Base-by-base conservation (phyloP, 148 eudicot genomes). In the Spergularia bocconei region DNA sequence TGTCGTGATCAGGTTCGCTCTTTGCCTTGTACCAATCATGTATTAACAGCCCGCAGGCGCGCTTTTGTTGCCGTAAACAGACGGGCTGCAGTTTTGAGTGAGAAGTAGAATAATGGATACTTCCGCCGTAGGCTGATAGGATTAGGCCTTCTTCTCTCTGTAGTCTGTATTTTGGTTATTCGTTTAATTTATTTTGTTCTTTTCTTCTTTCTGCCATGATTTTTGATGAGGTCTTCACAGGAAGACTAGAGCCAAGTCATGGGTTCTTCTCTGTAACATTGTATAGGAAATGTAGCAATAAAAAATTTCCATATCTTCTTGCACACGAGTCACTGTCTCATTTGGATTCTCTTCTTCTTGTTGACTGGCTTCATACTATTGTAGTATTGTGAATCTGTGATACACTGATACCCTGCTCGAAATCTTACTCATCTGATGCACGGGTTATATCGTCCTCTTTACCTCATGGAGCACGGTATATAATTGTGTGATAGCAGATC, bases 71-170 rank as follows among this genome's bases (percentile, higher is more conserved):
- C 60, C 52, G 23, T 38, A 25, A 80, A 50, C 61, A 74, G 69
- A 61, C 54, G 75, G 77, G 79, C 75, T 76, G 70, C 79, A 77
- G 86, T 83, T 86, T 86, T 81, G 88, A 62, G 75, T 71, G 65
- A 70, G 72, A 76, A 57, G 41, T 70, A 75, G 67, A 75, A 44
- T 69, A 79, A 75, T 74, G 73, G 38, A 52, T 69, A 74, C 56
- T 71, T 56, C 63, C 72, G 54, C 72, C 72, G 6, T 70, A 74
- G 75, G 70, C 15, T 60, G 51, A 39, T 63, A 62, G 75, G 50
- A 6, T 52, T 69, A 63, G 65, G 20, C 25, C 23, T 50, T 17
- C 11, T 16, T 51, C 23, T 21, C 21, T 68, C 39, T 6, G 14
- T 33, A 53, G 15, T 68, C 39, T 6, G 14, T 33, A 53, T 54